Evolutionary conservation across 371 early-diverging fungal genomes (phyloP), one percentile per base, ranked within the genome.

Genomic region (Mortierella sp.): DNA sequence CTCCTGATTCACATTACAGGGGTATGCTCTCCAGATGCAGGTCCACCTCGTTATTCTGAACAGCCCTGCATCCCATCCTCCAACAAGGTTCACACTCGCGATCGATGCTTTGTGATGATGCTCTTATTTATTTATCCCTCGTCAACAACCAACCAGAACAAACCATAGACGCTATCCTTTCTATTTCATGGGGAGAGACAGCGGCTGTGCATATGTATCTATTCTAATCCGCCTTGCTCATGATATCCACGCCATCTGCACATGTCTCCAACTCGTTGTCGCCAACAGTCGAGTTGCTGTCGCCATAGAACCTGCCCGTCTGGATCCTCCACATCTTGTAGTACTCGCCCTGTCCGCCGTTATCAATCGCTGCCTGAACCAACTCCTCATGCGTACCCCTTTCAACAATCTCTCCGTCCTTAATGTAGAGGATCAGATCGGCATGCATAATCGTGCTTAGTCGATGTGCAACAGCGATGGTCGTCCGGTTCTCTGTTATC

Each of bases 321-420:
- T 88, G 88, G 35, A 78, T 75, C 24, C 68, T 75, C 16, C 86
- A 86, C 65, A 88, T 75, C 56, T 78, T 70, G 56, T 78, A 80
- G 72, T 88, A 88, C n/a, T 74, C 74, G 29, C 88, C 88, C 41
- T 38, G 35, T 4, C 65, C 65, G 27, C 81, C 72, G 27, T 60
- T 41, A 21, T 27, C 46, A 18, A 65, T 65, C 65, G 65, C 65
- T 41, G 65, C 41, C 24, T 65, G 65, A 49, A 96, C 78, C 76
- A 96, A 81, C 78, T 95, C 92, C 74, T 91, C 90, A 83, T 96
- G 97, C 29, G 92, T 94, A 8, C 98, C 98, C 77, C 89, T 87
- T 88, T 98, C 98, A 18, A 93, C 90, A n/a, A 97, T 91, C 35
- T 86, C 87, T 18, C 97, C 97, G 38, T 94, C 89, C 73, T 95